phyloP scores from a whole-genome alignment of 768 basidiomycete species.

The Suillus decipiens region DNA sequence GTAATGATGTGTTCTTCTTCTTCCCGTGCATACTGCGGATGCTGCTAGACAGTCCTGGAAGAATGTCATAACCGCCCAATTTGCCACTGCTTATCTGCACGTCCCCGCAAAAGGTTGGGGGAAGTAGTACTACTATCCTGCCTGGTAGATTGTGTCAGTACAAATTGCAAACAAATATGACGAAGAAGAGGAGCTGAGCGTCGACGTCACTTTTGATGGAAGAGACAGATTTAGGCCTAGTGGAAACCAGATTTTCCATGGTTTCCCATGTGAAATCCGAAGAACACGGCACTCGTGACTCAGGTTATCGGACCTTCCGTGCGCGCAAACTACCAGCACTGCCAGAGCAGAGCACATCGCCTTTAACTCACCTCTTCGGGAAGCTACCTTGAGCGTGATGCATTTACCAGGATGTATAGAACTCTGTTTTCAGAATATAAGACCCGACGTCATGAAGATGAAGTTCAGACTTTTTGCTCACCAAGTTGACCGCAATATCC shows the following conservation, averaged over 20 bases:
- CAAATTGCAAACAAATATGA: neutral
- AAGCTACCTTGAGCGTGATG: constrained; percentile 9
- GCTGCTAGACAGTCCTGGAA: constrained; percentile 34
- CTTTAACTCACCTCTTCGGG: constrained; percentile 10
- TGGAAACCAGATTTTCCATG: neutral
- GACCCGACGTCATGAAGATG: constrained; percentile 8
- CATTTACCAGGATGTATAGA: constrained; percentile 7
- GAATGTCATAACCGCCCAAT: constrained; percentile 35
- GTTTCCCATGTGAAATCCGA: constrained; percentile 4
- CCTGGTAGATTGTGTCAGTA: constrained; percentile 27
- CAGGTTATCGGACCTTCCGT: neutral
- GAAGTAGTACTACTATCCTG: constrained; percentile 37
- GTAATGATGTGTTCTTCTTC: neutral
- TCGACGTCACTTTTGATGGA: neutral
- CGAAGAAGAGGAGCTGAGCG: neutral
- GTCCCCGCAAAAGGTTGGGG: constrained; percentile 39
- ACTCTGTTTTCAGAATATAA: constrained; percentile 13
- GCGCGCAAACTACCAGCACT: neutral
- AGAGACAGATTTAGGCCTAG: constrained; percentile 16
- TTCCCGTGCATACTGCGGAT: constrained; percentile 33
- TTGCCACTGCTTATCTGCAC: constrained; percentile 34
- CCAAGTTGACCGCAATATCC: constrained; percentile 30
- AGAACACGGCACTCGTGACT: neutral
- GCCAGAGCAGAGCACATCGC: neutral
- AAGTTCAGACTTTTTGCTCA: constrained; percentile 7